These are phyloP conservation scores for Schizosaccharomyces lindneri DNA, from an alignment of 805 yeast genomes.

Conservation along the genomic window DNA sequence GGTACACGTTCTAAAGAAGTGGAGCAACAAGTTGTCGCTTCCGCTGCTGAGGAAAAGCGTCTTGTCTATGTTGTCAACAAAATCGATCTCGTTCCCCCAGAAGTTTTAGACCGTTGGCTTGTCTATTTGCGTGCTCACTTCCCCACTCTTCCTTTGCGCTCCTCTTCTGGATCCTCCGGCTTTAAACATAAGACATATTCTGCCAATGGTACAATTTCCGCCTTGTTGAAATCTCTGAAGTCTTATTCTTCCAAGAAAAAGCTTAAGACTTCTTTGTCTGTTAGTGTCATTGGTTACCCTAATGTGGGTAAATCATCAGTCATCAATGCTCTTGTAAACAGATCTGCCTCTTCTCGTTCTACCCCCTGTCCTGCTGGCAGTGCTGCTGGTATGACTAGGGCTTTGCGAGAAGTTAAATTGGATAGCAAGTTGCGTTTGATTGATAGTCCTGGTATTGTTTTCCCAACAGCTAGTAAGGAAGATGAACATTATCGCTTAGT, in stretches of 20 bases:
- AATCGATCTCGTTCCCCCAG: conserved; percentile 76
- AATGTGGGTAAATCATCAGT: conserved; percentile 51
- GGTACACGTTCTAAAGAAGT: conserved; percentile 77
- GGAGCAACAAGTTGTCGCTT: conserved; percentile 66
- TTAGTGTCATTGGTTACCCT: conserved; percentile 93
- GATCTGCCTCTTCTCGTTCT: conserved; percentile 31
- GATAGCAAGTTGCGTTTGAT: conserved; percentile 70
- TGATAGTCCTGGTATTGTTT: conserved; percentile 94
- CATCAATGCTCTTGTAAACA: conserved; percentile 55
- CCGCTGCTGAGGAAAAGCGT: conserved; percentile 40
- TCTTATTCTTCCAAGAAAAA: conserved; percentile 63
- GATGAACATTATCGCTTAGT: conserved; percentile 46
- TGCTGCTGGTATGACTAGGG: conserved; percentile 89
- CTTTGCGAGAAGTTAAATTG: conserved; percentile 72
- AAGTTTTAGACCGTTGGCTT: conserved; percentile 64
- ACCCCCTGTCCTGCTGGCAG: conserved; percentile 90
- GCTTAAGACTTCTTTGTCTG: conserved; percentile 68
- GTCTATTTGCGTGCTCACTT: conserved; percentile 52
- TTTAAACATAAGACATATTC: conserved; percentile 51
- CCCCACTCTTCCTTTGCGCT: conserved; percentile 69
- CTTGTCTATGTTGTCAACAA: conserved; percentile 70
- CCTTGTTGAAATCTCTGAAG: conserved; percentile 58
- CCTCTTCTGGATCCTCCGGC: conserved; percentile 43
- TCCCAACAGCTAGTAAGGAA: conserved; percentile 27
- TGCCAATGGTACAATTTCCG: conserved; percentile 42